Evolutionary conservation across 2,329 filamentous ascomycete genomes (phyloP).

Genomic region (Sarocladium strictum): DNA sequence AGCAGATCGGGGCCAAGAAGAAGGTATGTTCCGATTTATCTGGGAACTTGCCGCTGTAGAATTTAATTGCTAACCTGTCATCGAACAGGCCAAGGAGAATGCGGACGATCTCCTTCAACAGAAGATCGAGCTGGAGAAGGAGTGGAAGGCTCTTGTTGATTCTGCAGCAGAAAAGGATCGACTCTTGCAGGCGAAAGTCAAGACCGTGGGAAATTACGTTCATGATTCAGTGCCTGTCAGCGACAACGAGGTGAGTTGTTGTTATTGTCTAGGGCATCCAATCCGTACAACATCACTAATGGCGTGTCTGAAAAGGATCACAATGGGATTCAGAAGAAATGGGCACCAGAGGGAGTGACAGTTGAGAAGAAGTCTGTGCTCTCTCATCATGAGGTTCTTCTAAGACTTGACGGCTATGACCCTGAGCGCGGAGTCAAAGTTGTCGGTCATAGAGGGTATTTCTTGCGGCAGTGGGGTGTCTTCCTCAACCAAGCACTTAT

Average conservation of each 20-base stretch:
- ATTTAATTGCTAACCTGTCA: background rate
- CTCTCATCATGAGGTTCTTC: slow-evolving; percentile 92
- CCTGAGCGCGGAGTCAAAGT: slow-evolving; percentile 89
- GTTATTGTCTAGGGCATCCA: background rate
- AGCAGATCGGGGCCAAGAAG: slow-evolving; percentile 86
- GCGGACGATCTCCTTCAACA: slow-evolving; percentile 72
- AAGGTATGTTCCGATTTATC: slow-evolving; percentile 47
- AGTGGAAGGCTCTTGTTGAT: slow-evolving; percentile 76
- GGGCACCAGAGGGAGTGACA: slow-evolving; percentile 69
- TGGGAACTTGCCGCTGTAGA: background rate
- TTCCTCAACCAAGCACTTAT: slow-evolving; percentile 89
- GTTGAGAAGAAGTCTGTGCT: slow-evolving; percentile 73
- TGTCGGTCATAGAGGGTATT: slow-evolving; percentile 91
- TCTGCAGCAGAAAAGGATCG: slow-evolving; percentile 69
- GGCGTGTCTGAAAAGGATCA: slow-evolving; percentile 49
- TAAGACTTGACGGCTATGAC: slow-evolving; percentile 84
- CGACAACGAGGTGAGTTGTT: slow-evolving; percentile 61
- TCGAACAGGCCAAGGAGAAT: slow-evolving; percentile 71
- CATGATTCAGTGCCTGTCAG: slow-evolving; percentile 81
- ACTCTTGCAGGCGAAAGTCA: slow-evolving; percentile 69
- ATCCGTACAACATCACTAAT: background rate
- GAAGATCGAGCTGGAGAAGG: slow-evolving; percentile 70
- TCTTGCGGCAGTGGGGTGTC: slow-evolving; percentile 81
- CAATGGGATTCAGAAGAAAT: slow-evolving; percentile 71
- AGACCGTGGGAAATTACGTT: slow-evolving; percentile 66